A percentile compares a stretch with the other conserved stretches of the same genome.
Evolutionary conservation across 345 rosid genomes (phyloP).

Genomic region (Salix viminalis): DNA sequence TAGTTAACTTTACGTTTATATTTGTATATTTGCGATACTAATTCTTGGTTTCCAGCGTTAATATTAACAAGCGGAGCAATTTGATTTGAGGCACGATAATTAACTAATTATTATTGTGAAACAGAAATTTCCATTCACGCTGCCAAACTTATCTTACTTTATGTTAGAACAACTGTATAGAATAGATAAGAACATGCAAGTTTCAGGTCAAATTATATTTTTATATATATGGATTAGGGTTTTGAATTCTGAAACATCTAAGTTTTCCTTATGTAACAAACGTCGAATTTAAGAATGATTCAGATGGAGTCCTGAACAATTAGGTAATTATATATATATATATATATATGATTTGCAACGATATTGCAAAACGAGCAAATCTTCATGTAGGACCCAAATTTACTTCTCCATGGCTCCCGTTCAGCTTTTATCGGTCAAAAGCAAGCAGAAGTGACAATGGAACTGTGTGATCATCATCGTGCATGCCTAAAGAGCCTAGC

Average conservation of each 20-base stretch:
- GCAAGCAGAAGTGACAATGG: constrained; percentile 16
- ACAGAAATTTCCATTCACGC: neutral
- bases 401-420: neutral
- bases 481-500: constrained; percentile 3
- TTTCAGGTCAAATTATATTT: neutral
- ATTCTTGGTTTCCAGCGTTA: neutral
- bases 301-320: neutral
- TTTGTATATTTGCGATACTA: neutral
- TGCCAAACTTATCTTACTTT: neutral
- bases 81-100: neutral
- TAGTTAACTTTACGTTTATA: neutral
- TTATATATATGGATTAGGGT: neutral
- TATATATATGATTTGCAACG: constrained; percentile 7
- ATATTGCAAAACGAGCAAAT: constrained; percentile 24
- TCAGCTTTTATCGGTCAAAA: constrained; percentile 28
- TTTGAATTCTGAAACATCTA: neutral
- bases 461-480: constrained; percentile 11
- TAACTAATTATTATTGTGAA: neutral
- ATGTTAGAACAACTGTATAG: neutral
- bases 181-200: neutral
- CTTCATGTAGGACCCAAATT: constrained; percentile 12
- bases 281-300: neutral
- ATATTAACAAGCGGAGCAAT: neutral
- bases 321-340: neutral
- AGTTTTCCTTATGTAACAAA: neutral